Conservation (phyloP, 495 filamentous ascomycete species). For the Echria macrotheca region DNA sequence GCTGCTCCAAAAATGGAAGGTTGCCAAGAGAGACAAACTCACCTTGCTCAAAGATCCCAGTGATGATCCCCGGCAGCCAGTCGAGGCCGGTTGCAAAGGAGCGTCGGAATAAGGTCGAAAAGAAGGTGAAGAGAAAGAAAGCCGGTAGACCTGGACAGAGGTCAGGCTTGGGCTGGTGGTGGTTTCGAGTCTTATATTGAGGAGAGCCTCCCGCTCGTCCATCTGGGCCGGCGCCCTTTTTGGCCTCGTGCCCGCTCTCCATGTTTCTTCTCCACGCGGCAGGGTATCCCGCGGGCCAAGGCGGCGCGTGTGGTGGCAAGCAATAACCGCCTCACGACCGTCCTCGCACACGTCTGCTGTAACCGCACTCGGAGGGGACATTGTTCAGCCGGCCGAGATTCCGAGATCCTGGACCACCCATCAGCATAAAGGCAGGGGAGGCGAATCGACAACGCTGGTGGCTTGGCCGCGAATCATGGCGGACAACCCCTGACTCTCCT, state of each 20-base stretch:
- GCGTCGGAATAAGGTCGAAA: slow-evolving; percentile 17
- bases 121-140: slow-evolving; percentile 6
- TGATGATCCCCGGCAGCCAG: slow-evolving; percentile 10
- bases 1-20: too few species aligned
- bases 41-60: slow-evolving; percentile 3
- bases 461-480: slow-evolving; percentile 8
- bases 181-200: slow-evolving; percentile 24
- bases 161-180: too few species aligned
- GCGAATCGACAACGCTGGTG: slow-evolving; percentile 13
- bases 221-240: slow-evolving; percentile 9
- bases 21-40: neutral
- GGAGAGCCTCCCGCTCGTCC: neutral
- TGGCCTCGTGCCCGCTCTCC: slow-evolving; percentile 13
- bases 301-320: slow-evolving; percentile 20
- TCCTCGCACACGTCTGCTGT: slow-evolving; percentile 9
- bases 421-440: neutral
- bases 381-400: slow-evolving; percentile 1
- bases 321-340: slow-evolving; percentile 22
- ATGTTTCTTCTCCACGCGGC: slow-evolving; percentile 17
- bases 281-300: slow-evolving; percentile 10
- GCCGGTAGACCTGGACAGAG: slow-evolving; percentile 11
- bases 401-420: slow-evolving; percentile 3
- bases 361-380: slow-evolving; percentile 3
- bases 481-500: slow-evolving; percentile 2
- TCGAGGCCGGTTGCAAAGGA: slow-evolving; percentile 7